A percentile compares a stretch with the other conserved stretches of the same genome.
Evolutionary conservation across 352 stramenopile genomes (phyloP).

Genomic region (Phytophthora pisi): DNA sequence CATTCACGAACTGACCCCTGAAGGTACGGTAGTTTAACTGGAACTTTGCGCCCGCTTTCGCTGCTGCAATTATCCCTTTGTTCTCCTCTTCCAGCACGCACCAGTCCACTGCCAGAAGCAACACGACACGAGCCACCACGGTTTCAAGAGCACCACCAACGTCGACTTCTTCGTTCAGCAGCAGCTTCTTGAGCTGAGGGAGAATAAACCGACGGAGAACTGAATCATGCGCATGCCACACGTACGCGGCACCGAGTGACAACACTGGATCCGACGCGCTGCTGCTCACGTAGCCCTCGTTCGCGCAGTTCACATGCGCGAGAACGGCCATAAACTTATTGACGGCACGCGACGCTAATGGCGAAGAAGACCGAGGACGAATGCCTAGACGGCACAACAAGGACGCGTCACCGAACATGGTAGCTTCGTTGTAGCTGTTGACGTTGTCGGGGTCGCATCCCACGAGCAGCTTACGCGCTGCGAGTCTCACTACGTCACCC

Average conservation of each 20-base stretch:
- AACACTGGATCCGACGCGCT: slow-evolving; percentile 6
- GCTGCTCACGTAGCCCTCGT: background rate
- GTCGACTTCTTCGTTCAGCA: background rate
- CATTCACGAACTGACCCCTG: background rate
- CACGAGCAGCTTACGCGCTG: background rate
- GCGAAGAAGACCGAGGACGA: background rate
- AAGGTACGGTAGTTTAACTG: background rate
- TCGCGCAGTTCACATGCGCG: background rate
- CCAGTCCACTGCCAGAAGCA: slow-evolving; percentile 1
- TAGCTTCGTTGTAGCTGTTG: background rate
- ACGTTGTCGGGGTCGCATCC: background rate
- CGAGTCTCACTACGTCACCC: background rate
- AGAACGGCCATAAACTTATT: background rate
- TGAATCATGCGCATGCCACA: background rate
- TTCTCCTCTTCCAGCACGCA: background rate
- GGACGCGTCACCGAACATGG: background rate
- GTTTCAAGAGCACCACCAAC: background rate
- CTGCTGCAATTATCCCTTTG: too few relatives aligned
- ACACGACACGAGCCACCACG: slow-evolving; percentile 4
- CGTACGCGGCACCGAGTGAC: background rate
- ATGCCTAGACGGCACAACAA: slow-evolving; percentile 2
- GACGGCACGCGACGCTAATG: background rate
- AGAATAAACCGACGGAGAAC: background rate
- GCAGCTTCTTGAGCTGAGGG: background rate
- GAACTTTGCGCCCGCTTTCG: too few relatives aligned